Evolutionary conservation across 495 filamentous ascomycete species (phyloP), one percentile per base, ranked within the genome.

Genomic region (Podospora fimiseda): DNA sequence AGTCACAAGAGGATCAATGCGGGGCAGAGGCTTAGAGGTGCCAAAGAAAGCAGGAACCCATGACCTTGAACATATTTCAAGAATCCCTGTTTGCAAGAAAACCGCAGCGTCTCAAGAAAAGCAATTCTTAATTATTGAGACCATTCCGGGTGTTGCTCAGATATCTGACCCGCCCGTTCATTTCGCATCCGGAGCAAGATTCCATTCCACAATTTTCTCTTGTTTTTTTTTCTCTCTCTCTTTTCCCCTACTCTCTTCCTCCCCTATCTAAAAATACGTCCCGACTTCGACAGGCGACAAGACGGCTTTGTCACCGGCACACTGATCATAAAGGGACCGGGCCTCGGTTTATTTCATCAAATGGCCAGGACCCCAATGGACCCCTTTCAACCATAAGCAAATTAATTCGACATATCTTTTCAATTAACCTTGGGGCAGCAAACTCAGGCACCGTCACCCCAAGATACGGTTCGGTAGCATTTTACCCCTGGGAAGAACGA

Each of bases 131-230:
- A 47, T n/a, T n/a, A n/a, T n/a, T 47, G 44, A 22, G 33, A 22
- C 23, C 44, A 33, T 47, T 47, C 44, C 23, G 23, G 44, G 24
- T 30, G 44, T 13, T 5, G 22, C 33, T 23, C 33, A 15, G 44
- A 47, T 47, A 30, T 47, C 44, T n/a, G 44, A 23, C 44, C 44
- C 44, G 44, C 44, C 44, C 14, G 5, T 11, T 47, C 44, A 47
- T 47, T 47, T 47, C 44, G 44, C 44, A 47, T 22, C 42, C 18
- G 42, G 42, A 44, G 22, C 23, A 23, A 47, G n/a, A 33, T 13
- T 2, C 7, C 11, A 24, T 16, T 20, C 21, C 33, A 7, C 42
- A 33, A 33, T 33, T 11, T 15, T 15, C 4, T 43, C 30, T 53
- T 53, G 8, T 45, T 22, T 46, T 40, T 48, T 45, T 19, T 41